phyloP scores from a whole-genome alignment of 2,329 filamentous ascomycete genomes.

The Leptographium radiaticola region DNA sequence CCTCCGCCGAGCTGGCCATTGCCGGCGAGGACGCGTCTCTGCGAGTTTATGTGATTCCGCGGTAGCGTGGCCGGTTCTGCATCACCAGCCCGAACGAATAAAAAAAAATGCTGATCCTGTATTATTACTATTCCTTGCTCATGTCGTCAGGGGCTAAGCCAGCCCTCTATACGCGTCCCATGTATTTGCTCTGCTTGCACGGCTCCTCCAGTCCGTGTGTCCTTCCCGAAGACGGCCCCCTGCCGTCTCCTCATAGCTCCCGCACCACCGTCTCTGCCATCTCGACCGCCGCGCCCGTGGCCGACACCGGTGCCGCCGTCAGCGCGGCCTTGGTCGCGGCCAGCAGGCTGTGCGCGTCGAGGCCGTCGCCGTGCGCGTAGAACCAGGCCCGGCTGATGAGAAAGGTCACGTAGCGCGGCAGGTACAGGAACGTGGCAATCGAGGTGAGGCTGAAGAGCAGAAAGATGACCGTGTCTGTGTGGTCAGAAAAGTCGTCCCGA shows the following conservation, averaged over 20 bases:
- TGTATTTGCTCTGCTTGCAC: background rate
- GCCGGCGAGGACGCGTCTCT: slow-evolving; percentile 50
- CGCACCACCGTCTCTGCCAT: slow-evolving; percentile 17
- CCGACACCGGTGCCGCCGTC: slow-evolving; percentile 25
- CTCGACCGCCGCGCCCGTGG: slow-evolving; percentile 16
- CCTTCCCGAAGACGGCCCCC: background rate
- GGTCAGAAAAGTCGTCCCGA: background rate
- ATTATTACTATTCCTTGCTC: background rate
- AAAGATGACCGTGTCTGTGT: slow-evolving; percentile 76
- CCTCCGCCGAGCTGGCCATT: slow-evolving; percentile 28
- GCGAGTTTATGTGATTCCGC: slow-evolving; percentile 36
- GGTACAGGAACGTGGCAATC: slow-evolving; percentile 81
- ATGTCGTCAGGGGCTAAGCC: background rate
- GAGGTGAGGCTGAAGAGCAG: slow-evolving; percentile 75
- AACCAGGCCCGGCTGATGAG: slow-evolving; percentile 82
- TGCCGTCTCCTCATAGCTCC: slow-evolving; percentile 21
- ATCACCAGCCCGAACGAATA: too few species aligned
- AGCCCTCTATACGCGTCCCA: too few species aligned
- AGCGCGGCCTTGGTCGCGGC: slow-evolving; percentile 32
- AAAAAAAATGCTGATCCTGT: background rate
- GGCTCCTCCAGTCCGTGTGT: background rate
- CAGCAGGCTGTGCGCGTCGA: background rate
- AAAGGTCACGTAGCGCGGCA: slow-evolving; percentile 78
- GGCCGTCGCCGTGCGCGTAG: slow-evolving; percentile 76
- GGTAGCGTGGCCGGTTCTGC: too few species aligned